phyloP scores from a whole-genome alignment of 2,329 filamentous ascomycete genomes.

The Hypoxylon sp. region DNA sequence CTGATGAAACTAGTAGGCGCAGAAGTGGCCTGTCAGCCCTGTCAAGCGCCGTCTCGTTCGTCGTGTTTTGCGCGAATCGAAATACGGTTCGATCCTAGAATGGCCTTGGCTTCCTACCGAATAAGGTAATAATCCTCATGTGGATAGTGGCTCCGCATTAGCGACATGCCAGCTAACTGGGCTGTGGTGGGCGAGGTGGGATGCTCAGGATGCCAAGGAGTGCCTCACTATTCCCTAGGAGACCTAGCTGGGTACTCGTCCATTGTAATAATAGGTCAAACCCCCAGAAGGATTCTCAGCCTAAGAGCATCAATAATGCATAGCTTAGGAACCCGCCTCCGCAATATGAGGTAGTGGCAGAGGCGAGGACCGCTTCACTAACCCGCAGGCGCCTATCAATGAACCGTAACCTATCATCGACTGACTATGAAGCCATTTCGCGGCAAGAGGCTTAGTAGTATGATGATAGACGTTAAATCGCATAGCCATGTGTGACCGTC shows the following conservation, averaged over 20 bases:
- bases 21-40: constrained; percentile 38
- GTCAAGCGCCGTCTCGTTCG: constrained; percentile 23
- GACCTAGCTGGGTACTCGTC: constrained; percentile 17
- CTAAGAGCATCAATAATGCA: constrained; percentile 12
- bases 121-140: constrained; percentile 37
- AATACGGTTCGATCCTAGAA: constrained; percentile 12
- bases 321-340: constrained; percentile 5
- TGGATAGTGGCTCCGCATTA: constrained; percentile 26
- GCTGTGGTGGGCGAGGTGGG: constrained; percentile 20
- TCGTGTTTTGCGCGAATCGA: constrained; percentile 29
- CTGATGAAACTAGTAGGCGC: constrained; percentile 31
- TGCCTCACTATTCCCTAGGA: constrained; percentile 19
- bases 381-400: constrained; percentile 22
- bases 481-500: background rate
- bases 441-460: constrained; percentile 2
- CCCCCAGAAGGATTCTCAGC: constrained; percentile 25
- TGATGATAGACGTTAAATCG: background rate
- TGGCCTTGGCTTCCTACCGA: constrained; percentile 18
- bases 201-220: constrained; percentile 18
- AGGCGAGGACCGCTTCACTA: background rate
- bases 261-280: constrained; percentile 27
- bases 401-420: constrained; percentile 5
- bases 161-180: constrained; percentile 22
- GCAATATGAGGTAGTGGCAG: constrained; percentile 3
- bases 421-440: constrained; percentile 3